These are phyloP conservation scores for Kluyveromyces wickerhamii DNA, from an alignment of 805 yeast genomes.

Conservation along the genomic window DNA sequence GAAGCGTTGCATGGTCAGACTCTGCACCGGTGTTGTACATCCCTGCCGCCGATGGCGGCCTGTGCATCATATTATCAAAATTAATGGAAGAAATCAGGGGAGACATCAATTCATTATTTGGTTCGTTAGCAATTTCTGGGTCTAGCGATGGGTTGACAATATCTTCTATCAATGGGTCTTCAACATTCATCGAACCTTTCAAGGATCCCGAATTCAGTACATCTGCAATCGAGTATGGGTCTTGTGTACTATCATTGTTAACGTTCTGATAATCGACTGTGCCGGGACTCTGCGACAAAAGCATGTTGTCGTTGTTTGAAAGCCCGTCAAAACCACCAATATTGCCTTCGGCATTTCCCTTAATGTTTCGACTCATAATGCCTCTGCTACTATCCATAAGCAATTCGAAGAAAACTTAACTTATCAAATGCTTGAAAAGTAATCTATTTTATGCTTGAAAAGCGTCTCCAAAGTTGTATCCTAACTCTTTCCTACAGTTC, in stretches of 20 bases:
- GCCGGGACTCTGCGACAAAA: conserved; percentile 1
- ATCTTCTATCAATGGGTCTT: conserved; percentile 18
- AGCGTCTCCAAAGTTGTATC: too few species aligned
- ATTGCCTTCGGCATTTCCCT: too few species aligned
- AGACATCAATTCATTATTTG: not conserved
- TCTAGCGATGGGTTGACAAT: conserved; percentile 24
- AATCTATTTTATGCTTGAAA: too few species aligned
- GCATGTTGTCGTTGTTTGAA: not conserved
- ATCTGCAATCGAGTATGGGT: not conserved
- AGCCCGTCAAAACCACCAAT: conserved; percentile 1
- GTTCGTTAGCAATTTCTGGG: conserved; percentile 4
- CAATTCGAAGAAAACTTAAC: too few species aligned
- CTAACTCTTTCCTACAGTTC: too few species aligned
- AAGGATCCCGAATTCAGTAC: not conserved
- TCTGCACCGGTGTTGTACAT: not conserved
- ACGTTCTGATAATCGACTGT: not conserved
- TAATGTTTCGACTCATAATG: too few species aligned
- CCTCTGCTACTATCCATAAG: too few species aligned
- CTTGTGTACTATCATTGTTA: not conserved
- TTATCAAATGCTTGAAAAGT: too few species aligned
- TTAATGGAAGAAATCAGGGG: conserved; percentile 2
- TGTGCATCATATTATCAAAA: not conserved
- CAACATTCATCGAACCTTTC: not conserved
- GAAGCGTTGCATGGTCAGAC: not conserved
- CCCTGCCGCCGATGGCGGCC: conserved; percentile 3